Conservation (phyloP, 2,329 filamentous ascomycete genomes). For the Exophiala sideris region DNA sequence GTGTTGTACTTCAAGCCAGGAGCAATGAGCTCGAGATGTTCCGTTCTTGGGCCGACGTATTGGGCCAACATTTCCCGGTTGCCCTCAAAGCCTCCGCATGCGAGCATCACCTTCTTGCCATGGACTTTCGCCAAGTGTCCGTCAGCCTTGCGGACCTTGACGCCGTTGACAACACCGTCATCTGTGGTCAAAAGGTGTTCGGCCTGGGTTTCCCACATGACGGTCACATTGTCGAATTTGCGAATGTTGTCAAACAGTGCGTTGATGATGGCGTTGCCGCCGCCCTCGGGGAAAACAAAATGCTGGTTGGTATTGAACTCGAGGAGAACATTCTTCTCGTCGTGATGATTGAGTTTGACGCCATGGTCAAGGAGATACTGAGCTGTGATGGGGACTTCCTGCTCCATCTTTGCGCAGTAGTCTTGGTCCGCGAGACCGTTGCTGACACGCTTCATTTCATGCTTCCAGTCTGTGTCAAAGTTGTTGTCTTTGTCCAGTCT, state of each 20-base stretch:
- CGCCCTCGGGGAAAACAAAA: slow-evolving; percentile 41
- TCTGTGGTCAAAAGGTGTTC: slow-evolving; percentile 35
- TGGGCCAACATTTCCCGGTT: slow-evolving; percentile 39
- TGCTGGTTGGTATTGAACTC: slow-evolving; percentile 42
- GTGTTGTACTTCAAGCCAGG: slow-evolving; percentile 42
- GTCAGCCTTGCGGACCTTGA: slow-evolving; percentile 40
- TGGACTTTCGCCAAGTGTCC: slow-evolving; percentile 30
- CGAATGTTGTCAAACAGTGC: slow-evolving; percentile 38
- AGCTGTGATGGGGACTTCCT: slow-evolving; percentile 37
- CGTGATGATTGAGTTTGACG: slow-evolving; percentile 34
- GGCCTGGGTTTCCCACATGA: slow-evolving; percentile 41
- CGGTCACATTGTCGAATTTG: slow-evolving; percentile 34
- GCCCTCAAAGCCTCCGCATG: slow-evolving; percentile 42
- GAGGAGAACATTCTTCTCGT: slow-evolving; percentile 40
- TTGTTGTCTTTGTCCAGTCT: slow-evolving; percentile 37
- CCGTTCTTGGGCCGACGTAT: slow-evolving; percentile 39
- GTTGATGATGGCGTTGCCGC: slow-evolving; percentile 39
- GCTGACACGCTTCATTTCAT: slow-evolving; percentile 23
- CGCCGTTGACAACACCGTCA: slow-evolving; percentile 35
- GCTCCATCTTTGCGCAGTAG: slow-evolving; percentile 40
- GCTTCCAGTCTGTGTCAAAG: slow-evolving; percentile 23
- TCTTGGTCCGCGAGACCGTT: slow-evolving; percentile 38
- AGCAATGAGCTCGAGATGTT: slow-evolving; percentile 41
- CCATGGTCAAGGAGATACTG: slow-evolving; percentile 37
- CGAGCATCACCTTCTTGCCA: slow-evolving; percentile 36